Evolutionary conservation across 2,329 filamentous ascomycete genomes (phyloP).

Genomic region (Sporothrix humicola): DNA sequence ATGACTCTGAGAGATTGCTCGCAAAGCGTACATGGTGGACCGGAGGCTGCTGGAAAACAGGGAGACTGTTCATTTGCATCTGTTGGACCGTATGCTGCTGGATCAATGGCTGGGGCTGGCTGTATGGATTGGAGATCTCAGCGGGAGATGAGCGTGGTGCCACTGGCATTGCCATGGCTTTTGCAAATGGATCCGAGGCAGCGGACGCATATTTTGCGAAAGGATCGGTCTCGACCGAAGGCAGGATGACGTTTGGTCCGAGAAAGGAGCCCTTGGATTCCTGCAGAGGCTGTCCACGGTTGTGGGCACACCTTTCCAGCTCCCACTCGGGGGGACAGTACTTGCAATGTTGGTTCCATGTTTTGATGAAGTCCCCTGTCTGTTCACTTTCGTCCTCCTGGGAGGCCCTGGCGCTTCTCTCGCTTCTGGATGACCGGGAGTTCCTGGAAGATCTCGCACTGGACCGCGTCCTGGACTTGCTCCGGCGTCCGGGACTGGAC

Average conservation of each 20-base stretch:
- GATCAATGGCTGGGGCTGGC: no score
- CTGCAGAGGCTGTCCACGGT: not conserved
- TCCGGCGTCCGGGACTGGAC: not conserved
- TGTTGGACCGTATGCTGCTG: no score
- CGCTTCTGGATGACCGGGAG: no score
- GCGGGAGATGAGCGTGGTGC: no score
- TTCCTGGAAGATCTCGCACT: not conserved
- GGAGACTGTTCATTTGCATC: not conserved
- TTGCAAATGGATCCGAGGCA: not conserved
- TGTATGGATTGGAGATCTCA: no score
- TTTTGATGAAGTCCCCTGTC: not conserved
- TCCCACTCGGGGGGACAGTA: not conserved
- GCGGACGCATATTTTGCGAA: no score
- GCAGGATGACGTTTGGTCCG: not conserved
- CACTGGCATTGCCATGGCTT: no score
- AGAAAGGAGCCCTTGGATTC: not conserved
- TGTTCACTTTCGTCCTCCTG: not conserved
- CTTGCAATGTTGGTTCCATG: not conserved
- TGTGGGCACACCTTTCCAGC: not conserved
- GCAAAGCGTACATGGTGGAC: constrained; percentile 2
- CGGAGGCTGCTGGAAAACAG: not conserved
- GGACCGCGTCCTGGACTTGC: not conserved
- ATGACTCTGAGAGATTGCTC: not conserved
- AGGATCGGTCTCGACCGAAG: not conserved
- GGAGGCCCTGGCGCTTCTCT: no score